Evolutionary conservation across 768 basidiomycete genomes (phyloP).

Genomic region (Termitomyces sp.): DNA sequence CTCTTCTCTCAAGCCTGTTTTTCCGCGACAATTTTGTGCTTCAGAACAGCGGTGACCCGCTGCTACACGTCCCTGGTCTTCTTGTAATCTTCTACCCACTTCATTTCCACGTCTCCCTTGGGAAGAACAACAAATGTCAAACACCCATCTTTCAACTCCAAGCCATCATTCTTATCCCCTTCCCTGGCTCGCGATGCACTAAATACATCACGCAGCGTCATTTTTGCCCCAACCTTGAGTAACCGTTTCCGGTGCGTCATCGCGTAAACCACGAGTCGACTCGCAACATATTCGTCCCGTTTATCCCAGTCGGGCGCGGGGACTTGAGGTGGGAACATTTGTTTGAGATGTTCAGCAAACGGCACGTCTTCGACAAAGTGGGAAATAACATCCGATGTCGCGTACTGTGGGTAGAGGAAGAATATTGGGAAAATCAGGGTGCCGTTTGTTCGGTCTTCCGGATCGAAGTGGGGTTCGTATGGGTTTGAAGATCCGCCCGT

Average conservation of each 20-base stretch:
- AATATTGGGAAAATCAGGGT: conserved; percentile 83
- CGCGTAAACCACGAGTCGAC: conserved; percentile 74
- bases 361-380: conserved; percentile 83
- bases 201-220: conserved; percentile 79
- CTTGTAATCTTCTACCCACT: conserved; percentile 91
- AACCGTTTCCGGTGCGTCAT: conserved; percentile 72
- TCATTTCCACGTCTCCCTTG: conserved; percentile 68
- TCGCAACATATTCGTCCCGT: conserved; percentile 58
- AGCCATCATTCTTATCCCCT: conserved; percentile 63
- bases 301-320: conserved; percentile 74
- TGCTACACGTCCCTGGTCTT: conserved; percentile 30
- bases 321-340: conserved; percentile 78
- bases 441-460: conserved; percentile 51
- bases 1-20: background rate
- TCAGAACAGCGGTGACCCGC: background rate
- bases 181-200: conserved; percentile 54
- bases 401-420: conserved; percentile 89
- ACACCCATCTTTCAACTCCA: conserved; percentile 81
- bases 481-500: conserved; percentile 50
- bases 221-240: conserved; percentile 88
- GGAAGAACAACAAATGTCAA: conserved; percentile 76
- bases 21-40: background rate
- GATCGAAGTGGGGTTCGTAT: conserved; percentile 61
- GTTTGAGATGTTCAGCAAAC: conserved; percentile 68
- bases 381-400: conserved; percentile 84